These are phyloP conservation scores for Backusella mclennaniae DNA, from an alignment of 192 early-diverging fungal species.

Conservation along the genomic window DNA sequence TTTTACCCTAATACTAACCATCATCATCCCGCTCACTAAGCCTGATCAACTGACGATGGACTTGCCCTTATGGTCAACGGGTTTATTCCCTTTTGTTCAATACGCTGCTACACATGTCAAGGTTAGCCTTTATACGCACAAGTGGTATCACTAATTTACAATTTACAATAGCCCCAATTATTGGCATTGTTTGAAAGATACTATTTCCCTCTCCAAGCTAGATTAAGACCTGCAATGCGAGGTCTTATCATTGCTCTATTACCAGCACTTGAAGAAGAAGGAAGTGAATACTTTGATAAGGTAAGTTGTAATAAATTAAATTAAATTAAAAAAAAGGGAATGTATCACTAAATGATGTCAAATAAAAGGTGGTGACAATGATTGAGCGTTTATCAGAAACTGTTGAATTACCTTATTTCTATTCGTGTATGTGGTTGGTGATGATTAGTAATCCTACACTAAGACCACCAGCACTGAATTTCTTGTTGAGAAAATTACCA, in stretches of 20 bases:
- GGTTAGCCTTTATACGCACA: slow-evolving; percentile 31
- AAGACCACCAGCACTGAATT: slow-evolving; percentile 74
- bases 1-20: slow-evolving; percentile 50
- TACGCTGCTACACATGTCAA: slow-evolving; percentile 80
- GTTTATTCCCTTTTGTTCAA: slow-evolving; percentile 89
- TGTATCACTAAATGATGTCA: not conserved
- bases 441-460: slow-evolving; percentile 68
- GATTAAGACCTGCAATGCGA: slow-evolving; percentile 73
- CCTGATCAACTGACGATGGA: slow-evolving; percentile 75
- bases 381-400: slow-evolving; percentile 63
- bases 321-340: not conserved
- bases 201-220: slow-evolving; percentile 70
- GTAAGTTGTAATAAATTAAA: slow-evolving; percentile 37
- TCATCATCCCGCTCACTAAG: slow-evolving; percentile 60
- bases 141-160: not conserved
- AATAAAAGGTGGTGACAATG: slow-evolving; percentile 45
- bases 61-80: slow-evolving; percentile 82
- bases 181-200: slow-evolving; percentile 72
- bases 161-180: slow-evolving; percentile 63
- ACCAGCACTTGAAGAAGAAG: slow-evolving; percentile 87
- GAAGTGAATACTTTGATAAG: slow-evolving; percentile 77
- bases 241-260: slow-evolving; percentile 79
- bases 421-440: slow-evolving; percentile 79
- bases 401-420: slow-evolving; percentile 79
- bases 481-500: slow-evolving; percentile 72